Base-by-base conservation (phyloP, 2,329 filamentous ascomycete species). In the Colletotrichum horii region DNA sequence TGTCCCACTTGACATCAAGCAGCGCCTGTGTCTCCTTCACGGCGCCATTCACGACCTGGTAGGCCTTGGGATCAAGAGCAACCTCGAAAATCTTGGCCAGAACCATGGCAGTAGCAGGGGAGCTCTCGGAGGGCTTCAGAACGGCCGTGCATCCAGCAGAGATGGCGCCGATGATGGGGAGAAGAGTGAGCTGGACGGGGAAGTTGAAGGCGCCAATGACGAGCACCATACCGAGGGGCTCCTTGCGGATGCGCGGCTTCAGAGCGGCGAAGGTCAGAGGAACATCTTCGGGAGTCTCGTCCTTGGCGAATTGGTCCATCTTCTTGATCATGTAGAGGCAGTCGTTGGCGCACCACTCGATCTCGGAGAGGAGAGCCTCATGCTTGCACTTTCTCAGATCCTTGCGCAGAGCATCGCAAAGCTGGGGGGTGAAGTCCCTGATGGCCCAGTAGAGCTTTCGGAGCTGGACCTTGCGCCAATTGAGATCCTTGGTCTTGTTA, bases 131-230 rank as follows among this genome's bases (percentile, higher is more conserved):
- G 6, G 97, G 96, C 89, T 99, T 99, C 80, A 98, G 83, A 24
- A 98, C 88, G 62, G 93, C 95, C 8, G 96, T 96, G 84, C 97
- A 98, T 68, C 97, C 97, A 11, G 95, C 96, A 58, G 95, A 93
- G 80, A 99, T 98, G 80, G 96, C 97, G 74, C 96, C 97, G 77
- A 98, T 91, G 76, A 98, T 85, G 3, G 96, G 96, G 2, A 91
- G 90, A 55, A 98, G 83, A 48, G 93, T 92, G 58, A 98, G 89
- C 85, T 96, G 93, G 83, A 98, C 88, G 67, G 97, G 97, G 84
- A 96, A 98, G 88, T 99, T 99, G 91, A 95, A 98, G 58, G 97
- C 93, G 73, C 96, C 95, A 81, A 98, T 97, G 81, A 98, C 92
- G 79, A 98, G 88, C 14, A 95, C 92, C 55, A 92, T 88, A 43